Evolutionary conservation across 768 basidiomycete species (phyloP), one percentile per base, ranked within the genome.

Genomic region (Amylocystis lapponica): DNA sequence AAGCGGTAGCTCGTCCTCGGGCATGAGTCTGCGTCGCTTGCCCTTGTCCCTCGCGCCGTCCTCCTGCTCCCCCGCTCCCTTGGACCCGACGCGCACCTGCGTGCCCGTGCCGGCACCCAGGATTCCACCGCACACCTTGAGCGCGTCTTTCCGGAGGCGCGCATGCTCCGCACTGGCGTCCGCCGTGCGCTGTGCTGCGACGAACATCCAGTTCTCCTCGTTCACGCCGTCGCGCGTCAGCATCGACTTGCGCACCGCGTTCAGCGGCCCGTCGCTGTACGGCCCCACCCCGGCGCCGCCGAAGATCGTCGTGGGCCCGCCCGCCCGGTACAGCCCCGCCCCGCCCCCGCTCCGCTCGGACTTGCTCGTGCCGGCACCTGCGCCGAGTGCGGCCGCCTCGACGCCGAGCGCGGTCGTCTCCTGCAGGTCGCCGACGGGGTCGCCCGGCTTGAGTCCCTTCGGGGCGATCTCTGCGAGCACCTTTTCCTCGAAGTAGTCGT

Each of bases 401-500:
- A 66, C 58, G 0, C 70, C 70, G 2, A 71, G 54, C 3, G 76
- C 77, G 38, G 80, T 76, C 14, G 87, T 81, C 46, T 91, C 85
- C 26, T 81, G 78, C 16, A 93, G 78, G 49, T 94, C 84, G 41
- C 86, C 86, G 16, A 94, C 92, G 6, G 69, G 76, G 40, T 90
- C 85, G 11, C 88, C 86, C 0, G 94, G 75, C 50, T 85, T 83
- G 52, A 90, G 73, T 5, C 92, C 94, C 26, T 81, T 79, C n/a
- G 78, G 78, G 3, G 81, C 75, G 54, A 89, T 86, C 34, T 90
- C 86, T 47, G 75, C 79, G 1, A 82, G 72, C 0, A 78, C 77
- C 44, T 86, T 86, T 30, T 84, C 86, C 63, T 99, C 96, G 65
- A 90, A 91, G 61, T 99, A 99, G 66, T 98, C 96, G 57, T 98